Conservation (phyloP, 2,329 filamentous ascomycete genomes). For the Aureobasidium melanogenum region DNA sequence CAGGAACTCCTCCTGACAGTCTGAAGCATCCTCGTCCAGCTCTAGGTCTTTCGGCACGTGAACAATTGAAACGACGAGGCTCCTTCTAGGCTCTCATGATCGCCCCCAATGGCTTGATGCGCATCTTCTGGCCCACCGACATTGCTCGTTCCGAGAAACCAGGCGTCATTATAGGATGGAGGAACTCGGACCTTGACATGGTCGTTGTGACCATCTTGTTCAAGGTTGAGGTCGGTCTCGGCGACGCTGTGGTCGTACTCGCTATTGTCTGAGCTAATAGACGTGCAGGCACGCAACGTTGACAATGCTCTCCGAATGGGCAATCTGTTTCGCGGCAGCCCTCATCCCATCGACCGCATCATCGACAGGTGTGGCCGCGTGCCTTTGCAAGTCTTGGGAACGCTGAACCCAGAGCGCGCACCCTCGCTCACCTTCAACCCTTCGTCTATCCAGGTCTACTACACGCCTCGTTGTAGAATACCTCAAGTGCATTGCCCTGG, state of each 20-base stretch:
- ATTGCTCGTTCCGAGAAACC: slow-evolving; percentile 62
- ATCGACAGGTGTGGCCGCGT: slow-evolving; percentile 76
- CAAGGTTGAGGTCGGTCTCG: slow-evolving; percentile 68
- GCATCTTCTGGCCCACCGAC: slow-evolving; percentile 97
- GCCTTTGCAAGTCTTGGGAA: slow-evolving; percentile 76
- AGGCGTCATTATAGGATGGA: slow-evolving; percentile 90
- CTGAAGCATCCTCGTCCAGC: slow-evolving; percentile 70
- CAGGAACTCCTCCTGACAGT: slow-evolving; percentile 17
- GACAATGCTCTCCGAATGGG: slow-evolving; percentile 80
- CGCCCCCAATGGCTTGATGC: slow-evolving; percentile 73
- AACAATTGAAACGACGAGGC: slow-evolving; percentile 86
- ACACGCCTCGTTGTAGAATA: slow-evolving; percentile 41
- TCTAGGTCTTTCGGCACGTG: slow-evolving; percentile 82
- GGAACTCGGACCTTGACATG: slow-evolving; percentile 82
- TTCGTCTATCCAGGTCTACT: slow-evolving; percentile 57
- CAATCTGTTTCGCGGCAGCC: slow-evolving; percentile 72
- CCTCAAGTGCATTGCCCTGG: slow-evolving; percentile 63
- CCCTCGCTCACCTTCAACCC: slow-evolving; percentile 48
- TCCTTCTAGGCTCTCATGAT: slow-evolving; percentile 69
- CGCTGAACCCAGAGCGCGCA: slow-evolving; percentile 56
- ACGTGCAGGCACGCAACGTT: slow-evolving; percentile 60
- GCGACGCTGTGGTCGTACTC: not conserved
- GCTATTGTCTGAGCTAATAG: slow-evolving; percentile 8
- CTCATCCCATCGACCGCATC: slow-evolving; percentile 70
- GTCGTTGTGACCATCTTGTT: slow-evolving; percentile 85